A percentile compares a stretch with the other conserved stretches of the same genome.
Conservation (phyloP, 2,329 filamentous ascomycete species). For the Fusarium torreyae region DNA sequence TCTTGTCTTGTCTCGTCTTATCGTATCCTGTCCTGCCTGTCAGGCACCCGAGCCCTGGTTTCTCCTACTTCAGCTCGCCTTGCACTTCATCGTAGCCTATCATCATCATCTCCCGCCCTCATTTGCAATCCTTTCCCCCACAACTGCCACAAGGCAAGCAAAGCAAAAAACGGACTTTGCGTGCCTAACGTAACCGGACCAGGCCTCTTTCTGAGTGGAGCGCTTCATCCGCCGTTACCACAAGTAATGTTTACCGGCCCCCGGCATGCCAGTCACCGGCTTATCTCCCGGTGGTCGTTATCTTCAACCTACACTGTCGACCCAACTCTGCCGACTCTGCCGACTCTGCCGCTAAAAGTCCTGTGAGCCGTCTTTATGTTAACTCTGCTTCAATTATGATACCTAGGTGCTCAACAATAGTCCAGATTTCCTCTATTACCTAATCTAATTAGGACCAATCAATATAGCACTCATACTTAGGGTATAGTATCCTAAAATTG, state of each 20-base stretch:
- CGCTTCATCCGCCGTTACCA: slow-evolving; percentile 19
- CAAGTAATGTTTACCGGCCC: slow-evolving; percentile 33
- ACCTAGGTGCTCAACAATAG: too few relatives aligned
- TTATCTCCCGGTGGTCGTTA: slow-evolving; percentile 37
- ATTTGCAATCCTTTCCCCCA: slow-evolving; percentile 17
- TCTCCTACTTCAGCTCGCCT: slow-evolving; percentile 8
- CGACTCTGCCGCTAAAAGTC: slow-evolving; percentile 11
- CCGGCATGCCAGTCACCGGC: slow-evolving; percentile 38
- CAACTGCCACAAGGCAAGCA: slow-evolving; percentile 29
- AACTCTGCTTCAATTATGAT: too few relatives aligned
- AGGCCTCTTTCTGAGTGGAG: slow-evolving; percentile 34
- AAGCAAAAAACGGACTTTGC: slow-evolving; percentile 8
- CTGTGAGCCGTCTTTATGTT: too few relatives aligned
- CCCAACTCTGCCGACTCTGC: slow-evolving; percentile 17
- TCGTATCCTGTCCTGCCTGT: background rate
- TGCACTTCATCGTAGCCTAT: background rate
- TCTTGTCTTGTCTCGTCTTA: background rate
- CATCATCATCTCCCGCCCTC: background rate
- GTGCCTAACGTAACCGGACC: slow-evolving; percentile 40
- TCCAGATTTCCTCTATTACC: too few relatives aligned
- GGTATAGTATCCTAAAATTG: too few relatives aligned
- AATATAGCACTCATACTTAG: too few relatives aligned
- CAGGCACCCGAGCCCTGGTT: background rate
- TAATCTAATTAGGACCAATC: too few relatives aligned
- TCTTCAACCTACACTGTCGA: slow-evolving; percentile 12